phyloP scores from a whole-genome alignment of 2,329 filamentous ascomycete species.

The Cryphonectria parasitica region DNA sequence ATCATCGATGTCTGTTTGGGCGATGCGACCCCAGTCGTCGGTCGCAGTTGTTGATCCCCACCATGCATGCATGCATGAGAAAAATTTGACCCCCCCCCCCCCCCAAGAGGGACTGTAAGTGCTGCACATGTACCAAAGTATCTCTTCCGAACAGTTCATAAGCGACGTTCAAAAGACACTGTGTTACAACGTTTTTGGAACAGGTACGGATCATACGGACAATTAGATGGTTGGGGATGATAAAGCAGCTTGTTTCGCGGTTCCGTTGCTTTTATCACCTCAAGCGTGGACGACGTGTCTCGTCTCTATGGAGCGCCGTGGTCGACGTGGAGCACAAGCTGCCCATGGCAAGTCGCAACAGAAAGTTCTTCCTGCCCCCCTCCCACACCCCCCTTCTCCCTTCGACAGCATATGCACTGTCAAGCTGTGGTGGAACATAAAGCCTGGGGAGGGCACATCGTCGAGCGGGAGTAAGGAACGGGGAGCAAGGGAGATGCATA shows the following conservation, averaged over 20 bases:
- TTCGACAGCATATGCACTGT: constrained; percentile 11
- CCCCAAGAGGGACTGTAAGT: constrained; percentile 1
- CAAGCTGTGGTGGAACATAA: constrained; percentile 24
- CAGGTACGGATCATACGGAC: not conserved
- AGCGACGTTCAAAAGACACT: not conserved
- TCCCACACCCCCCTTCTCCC: not conserved
- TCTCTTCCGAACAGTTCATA: not conserved
- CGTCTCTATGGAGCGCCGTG: constrained; percentile 9
- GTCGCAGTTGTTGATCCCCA: constrained; percentile 21
- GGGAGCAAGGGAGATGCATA: constrained; percentile 26
- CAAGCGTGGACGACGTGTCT: constrained; percentile 9
- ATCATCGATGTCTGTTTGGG: constrained; percentile 10
- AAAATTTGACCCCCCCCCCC: constrained; percentile 7
- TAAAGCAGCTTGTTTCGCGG: not conserved
- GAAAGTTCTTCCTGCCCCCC: not conserved
- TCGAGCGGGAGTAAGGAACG: constrained; percentile 27
- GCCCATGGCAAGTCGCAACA: constrained; percentile 21
- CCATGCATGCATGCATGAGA: constrained; percentile 24
- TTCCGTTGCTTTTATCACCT: not conserved
- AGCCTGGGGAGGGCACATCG: constrained; percentile 9
- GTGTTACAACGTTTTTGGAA: constrained; percentile 10
- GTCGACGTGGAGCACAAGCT: constrained; percentile 3
- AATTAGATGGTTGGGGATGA: constrained; percentile 1
- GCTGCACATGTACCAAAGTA: constrained; percentile 20
- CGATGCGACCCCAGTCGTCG: constrained; percentile 19